Percentiles rank a stretch among this genome's conserved stretches.
Conservation (phyloP, 2,329 filamentous ascomycete species). For the Microthyrium microscopicum region DNA sequence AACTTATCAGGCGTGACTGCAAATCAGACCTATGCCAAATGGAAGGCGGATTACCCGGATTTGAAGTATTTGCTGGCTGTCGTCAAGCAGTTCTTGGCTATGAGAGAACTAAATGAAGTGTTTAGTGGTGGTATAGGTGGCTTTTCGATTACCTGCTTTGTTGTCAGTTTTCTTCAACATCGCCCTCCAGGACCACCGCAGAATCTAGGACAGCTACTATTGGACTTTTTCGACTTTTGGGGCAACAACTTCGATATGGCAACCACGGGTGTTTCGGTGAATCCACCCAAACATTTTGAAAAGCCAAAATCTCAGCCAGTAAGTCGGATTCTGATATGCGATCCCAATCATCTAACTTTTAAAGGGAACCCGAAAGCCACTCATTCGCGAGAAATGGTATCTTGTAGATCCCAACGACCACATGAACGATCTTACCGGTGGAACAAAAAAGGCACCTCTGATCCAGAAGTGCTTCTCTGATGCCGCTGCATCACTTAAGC, state of each 20-base stretch:
- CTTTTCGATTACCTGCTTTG: constrained; percentile 85
- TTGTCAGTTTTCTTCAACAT: constrained; percentile 73
- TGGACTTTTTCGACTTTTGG: constrained; percentile 82
- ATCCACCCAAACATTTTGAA: constrained; percentile 55
- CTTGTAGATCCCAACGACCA: constrained; percentile 85
- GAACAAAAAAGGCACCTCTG: constrained; percentile 51
- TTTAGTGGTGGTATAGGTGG: constrained; percentile 82
- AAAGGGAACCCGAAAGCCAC: constrained; percentile 24
- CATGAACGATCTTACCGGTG: constrained; percentile 78
- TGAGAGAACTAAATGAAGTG: constrained; percentile 84
- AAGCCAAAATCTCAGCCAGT: constrained; percentile 43
- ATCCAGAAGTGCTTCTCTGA: constrained; percentile 56
- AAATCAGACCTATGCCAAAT: constrained; percentile 61
- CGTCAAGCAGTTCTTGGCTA: constrained; percentile 82
- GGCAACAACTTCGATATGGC: constrained; percentile 63
- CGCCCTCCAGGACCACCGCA: constrained; percentile 43
- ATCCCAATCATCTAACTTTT: constrained; percentile 6
- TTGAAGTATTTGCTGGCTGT: constrained; percentile 78
- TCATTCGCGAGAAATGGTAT: constrained; percentile 40
- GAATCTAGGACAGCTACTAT: constrained; percentile 64
- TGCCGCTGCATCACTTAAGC: constrained; percentile 38
- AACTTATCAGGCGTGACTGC: constrained; percentile 69
- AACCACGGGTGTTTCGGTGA: constrained; percentile 55
- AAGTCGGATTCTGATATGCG: constrained; percentile 8
- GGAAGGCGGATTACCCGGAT: constrained; percentile 64